Evolutionary conservation across 2,329 filamentous ascomycete genomes (phyloP).

Genomic region (Claviceps sp.): DNA sequence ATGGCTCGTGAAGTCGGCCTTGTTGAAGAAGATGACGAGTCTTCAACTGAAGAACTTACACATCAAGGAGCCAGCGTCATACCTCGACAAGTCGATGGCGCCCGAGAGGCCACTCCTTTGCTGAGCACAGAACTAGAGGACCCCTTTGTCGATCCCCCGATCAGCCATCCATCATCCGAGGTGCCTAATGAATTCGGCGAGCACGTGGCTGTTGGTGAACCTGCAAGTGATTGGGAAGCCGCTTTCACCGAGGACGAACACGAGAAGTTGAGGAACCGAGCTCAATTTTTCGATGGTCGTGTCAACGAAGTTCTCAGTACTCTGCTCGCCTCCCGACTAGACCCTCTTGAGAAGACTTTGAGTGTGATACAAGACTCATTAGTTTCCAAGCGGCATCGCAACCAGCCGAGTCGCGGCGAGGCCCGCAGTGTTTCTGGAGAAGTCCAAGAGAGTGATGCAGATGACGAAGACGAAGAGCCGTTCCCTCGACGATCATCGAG

Average conservation of each 20-base stretch:
- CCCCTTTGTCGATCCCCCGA: slow-evolving; percentile 43
- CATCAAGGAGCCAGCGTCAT: slow-evolving; percentile 60
- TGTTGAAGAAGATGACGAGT: slow-evolving; percentile 32
- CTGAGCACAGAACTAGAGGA: slow-evolving; percentile 46
- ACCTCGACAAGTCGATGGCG: slow-evolving; percentile 39
- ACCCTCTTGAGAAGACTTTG: slow-evolving; percentile 70
- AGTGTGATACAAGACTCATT: slow-evolving; percentile 61
- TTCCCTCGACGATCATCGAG: slow-evolving; percentile 56
- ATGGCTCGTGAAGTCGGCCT: slow-evolving; percentile 32
- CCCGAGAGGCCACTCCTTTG: slow-evolving; percentile 32
- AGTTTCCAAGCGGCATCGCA: slow-evolving; percentile 39
- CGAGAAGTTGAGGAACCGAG: slow-evolving; percentile 66
- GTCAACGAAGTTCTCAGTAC: slow-evolving; percentile 77
- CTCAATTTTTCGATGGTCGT: slow-evolving; percentile 80
- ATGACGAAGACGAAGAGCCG: slow-evolving; percentile 79
- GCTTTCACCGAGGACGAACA: slow-evolving; percentile 73
- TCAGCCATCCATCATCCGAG: slow-evolving; percentile 34
- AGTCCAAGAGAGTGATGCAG: slow-evolving; percentile 71
- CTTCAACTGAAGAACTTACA: slow-evolving; percentile 36
- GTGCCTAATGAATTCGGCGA: slow-evolving; percentile 31
- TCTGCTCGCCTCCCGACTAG: slow-evolving; percentile 61
- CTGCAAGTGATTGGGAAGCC: slow-evolving; percentile 85
- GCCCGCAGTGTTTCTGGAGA: slow-evolving; percentile 59
- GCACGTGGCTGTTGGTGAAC: slow-evolving; percentile 35
- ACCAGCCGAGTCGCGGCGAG: slow-evolving; percentile 42